Evolutionary conservation across 1,139 yeast species (phyloP).

Genomic region (Saccharomycopsis hybrid): DNA sequence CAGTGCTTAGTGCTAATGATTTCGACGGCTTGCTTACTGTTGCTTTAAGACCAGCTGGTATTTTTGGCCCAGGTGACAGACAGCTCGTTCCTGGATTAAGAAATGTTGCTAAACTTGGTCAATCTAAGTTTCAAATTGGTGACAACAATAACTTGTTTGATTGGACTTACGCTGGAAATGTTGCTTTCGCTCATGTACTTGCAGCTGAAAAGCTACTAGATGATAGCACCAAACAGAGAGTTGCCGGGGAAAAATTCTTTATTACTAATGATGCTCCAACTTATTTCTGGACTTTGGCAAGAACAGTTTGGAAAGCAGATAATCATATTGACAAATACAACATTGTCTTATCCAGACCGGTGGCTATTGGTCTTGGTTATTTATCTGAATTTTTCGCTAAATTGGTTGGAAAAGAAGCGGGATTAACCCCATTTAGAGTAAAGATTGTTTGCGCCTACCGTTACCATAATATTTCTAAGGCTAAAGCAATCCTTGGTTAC

Average conservation of each 20-base stretch:
- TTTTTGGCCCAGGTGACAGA: conserved; percentile 98
- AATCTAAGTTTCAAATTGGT: conserved; percentile 89
- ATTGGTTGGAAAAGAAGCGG: conserved; percentile 75
- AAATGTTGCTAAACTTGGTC: conserved; percentile 75
- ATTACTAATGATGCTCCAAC: conserved; percentile 92
- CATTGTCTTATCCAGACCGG: conserved; percentile 61
- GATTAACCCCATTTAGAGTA: conserved; percentile 92
- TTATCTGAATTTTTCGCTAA: conserved; percentile 68
- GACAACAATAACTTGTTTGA: conserved; percentile 90
- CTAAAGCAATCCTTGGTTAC: conserved; percentile 72
- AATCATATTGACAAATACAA: conserved; percentile 70
- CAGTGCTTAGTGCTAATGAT: conserved; percentile 67
- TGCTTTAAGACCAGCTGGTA: conserved; percentile 94
- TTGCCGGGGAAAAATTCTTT: conserved; percentile 85
- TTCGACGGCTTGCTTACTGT: conserved; percentile 60
- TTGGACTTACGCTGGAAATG: conserved; percentile 99
- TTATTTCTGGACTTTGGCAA: conserved; percentile 95
- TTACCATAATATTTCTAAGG: conserved; percentile 87
- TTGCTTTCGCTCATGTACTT: conserved; percentile 91
- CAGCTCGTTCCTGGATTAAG: conserved; percentile 93
- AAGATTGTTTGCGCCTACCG: conserved; percentile 91
- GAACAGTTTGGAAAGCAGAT: conserved; percentile 96
- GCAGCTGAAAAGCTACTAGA: conserved; percentile 72
- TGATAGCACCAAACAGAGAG: conserved; percentile 34
- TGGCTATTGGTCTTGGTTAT: conserved; percentile 78